Conservation (phyloP, 2,329 filamentous ascomycete genomes). For the Cercospora canescens region DNA sequence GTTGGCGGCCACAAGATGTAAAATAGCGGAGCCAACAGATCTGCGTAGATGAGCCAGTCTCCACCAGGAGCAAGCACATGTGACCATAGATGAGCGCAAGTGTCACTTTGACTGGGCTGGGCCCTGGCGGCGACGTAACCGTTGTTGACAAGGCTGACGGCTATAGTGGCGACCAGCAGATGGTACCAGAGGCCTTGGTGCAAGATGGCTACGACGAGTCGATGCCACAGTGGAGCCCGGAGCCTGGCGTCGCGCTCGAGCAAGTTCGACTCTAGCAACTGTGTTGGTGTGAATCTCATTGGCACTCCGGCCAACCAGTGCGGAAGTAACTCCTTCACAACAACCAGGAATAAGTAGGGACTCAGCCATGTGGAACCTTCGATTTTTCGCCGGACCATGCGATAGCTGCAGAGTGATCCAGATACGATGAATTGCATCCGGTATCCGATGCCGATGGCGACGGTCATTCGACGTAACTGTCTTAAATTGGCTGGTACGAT, state of each 20-base stretch:
- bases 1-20: constrained; percentile 5
- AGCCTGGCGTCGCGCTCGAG: background rate
- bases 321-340: constrained; percentile 1
- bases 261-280: constrained; percentile 7
- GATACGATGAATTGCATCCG: background rate
- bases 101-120: background rate
- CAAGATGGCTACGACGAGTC: background rate
- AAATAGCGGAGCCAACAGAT: constrained; percentile 3
- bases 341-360: background rate
- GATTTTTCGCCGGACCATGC: constrained; percentile 5
- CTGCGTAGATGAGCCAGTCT: constrained; percentile 11
- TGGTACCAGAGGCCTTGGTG: constrained; percentile 12
- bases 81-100: background rate
- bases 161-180: background rate
- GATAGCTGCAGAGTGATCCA: constrained; percentile 6
- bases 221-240: background rate
- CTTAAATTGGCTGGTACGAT: background rate
- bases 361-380: background rate
- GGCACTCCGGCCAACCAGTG: background rate
- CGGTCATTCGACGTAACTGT: background rate
- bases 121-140: background rate
- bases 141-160: background rate
- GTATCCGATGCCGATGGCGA: background rate
- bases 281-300: constrained; percentile 6
- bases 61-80: constrained; percentile 7